Percentiles rank a stretch among this genome's conserved stretches.
Conservation (phyloP, 495 filamentous ascomycete species). For the Penicillium subrubescens region DNA sequence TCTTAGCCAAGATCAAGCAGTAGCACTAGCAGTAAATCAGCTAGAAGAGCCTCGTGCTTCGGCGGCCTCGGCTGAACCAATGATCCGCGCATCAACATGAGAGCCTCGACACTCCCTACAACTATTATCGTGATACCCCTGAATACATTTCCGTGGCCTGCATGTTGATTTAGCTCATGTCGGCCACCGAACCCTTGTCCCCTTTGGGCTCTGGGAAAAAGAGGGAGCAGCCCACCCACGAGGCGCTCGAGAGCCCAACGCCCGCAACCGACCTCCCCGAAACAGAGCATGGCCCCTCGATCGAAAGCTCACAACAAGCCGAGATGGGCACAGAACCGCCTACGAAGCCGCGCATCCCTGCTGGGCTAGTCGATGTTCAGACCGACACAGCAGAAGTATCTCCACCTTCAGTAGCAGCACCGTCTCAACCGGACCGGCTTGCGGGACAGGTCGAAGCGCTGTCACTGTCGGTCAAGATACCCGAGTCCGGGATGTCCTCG, state of each 20-base stretch:
- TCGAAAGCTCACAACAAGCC: slow-evolving; percentile 12
- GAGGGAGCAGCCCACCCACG: slow-evolving; percentile 25
- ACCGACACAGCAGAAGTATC: slow-evolving; percentile 10
- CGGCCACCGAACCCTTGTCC: slow-evolving; percentile 34
- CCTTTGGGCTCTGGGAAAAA: slow-evolving; percentile 30
- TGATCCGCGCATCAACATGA: slow-evolving; percentile 33
- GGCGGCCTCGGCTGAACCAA: slow-evolving; percentile 28
- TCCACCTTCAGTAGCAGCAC: slow-evolving; percentile 14
- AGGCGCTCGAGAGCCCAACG: slow-evolving; percentile 15
- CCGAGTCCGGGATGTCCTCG: slow-evolving; percentile 19
- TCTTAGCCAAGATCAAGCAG: not conserved
- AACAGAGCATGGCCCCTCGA: slow-evolving; percentile 27
- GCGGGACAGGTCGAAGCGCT: slow-evolving; percentile 38
- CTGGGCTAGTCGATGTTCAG: slow-evolving; percentile 5
- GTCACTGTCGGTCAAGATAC: slow-evolving; percentile 32
- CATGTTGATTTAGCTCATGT: slow-evolving; percentile 44
- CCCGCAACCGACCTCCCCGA: slow-evolving; percentile 21
- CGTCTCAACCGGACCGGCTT: slow-evolving; percentile 29
- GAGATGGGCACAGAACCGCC: slow-evolving; percentile 20
- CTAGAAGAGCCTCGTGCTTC: not conserved
- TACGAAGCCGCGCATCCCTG: slow-evolving; percentile 4
- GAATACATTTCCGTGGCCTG: slow-evolving; percentile 56
- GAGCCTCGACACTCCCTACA: slow-evolving; percentile 24
- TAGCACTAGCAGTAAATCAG: not conserved
- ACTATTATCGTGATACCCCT: slow-evolving; percentile 10